A percentile compares a stretch with the other conserved stretches of the same genome.
Conservation (phyloP, 2,329 filamentous ascomycete species). For the Exserohilum turcica region DNA sequence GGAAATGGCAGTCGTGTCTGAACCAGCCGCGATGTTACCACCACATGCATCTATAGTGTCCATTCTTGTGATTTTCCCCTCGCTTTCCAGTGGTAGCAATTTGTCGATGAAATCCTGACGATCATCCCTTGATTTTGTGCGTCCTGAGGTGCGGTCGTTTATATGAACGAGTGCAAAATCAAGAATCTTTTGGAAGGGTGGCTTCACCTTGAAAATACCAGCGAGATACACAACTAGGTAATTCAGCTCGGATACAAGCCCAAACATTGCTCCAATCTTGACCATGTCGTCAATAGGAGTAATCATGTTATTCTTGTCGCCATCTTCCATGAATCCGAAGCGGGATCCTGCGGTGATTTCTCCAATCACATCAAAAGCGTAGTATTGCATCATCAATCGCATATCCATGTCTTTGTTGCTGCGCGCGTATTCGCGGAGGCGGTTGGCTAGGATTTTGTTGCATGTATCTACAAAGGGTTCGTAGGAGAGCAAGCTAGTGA, state of each 20-base stretch:
- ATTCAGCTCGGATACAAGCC: slow-evolving; percentile 13
- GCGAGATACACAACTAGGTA: too few relatives aligned
- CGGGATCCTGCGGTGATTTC: slow-evolving; percentile 52
- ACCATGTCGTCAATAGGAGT: too few relatives aligned
- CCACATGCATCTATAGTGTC: slow-evolving; percentile 2
- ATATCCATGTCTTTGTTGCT: slow-evolving; percentile 46
- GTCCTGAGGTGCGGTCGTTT: slow-evolving; percentile 9
- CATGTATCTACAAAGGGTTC: slow-evolving; percentile 49
- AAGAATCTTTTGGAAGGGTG: not conserved
- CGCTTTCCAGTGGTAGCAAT: slow-evolving; percentile 16
- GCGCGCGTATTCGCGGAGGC: slow-evolving; percentile 33
- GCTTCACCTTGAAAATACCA: too few relatives aligned
- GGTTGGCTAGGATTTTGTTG: slow-evolving; percentile 38
- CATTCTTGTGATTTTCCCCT: slow-evolving; percentile 12
- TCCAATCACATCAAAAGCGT: slow-evolving; percentile 59
- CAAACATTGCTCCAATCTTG: too few relatives aligned
- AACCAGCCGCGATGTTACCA: slow-evolving; percentile 48
- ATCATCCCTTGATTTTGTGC: slow-evolving; percentile 7
- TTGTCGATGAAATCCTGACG: slow-evolving; percentile 20
- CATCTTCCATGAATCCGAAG: slow-evolving; percentile 23
- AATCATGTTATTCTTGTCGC: slow-evolving; percentile 15
- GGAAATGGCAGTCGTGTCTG: slow-evolving; percentile 56
- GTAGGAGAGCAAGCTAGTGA: slow-evolving; percentile 45
- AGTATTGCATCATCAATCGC: slow-evolving; percentile 54
- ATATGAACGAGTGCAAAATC: slow-evolving; percentile 5